These are phyloP conservation scores for Plasmodium cynomolgi DNA, from an alignment of 169 alveolate genomes.

Conservation along the genomic window DNA sequence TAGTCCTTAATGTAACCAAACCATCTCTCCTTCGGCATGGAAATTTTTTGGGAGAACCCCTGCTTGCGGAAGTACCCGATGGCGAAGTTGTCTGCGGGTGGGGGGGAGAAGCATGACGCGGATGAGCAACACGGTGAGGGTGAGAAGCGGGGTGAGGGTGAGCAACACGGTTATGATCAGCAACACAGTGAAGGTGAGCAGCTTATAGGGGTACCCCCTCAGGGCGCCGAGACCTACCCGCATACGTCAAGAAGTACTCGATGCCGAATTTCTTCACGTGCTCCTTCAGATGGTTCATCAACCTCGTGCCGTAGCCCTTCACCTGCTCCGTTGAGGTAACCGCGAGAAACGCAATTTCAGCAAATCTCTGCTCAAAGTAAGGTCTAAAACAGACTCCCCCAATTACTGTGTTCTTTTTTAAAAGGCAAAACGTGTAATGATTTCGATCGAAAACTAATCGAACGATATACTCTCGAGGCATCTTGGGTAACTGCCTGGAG, in stretches of 20 bases:
- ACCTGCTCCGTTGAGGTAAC: constrained; percentile 97
- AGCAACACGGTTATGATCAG: too few species aligned
- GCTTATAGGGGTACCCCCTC: too few species aligned
- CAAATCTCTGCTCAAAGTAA: constrained; percentile 93
- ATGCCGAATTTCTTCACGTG: constrained; percentile 93
- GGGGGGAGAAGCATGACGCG: constrained; percentile 47
- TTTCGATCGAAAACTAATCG: constrained; percentile 96
- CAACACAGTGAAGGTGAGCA: too few species aligned
- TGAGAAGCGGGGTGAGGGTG: background rate
- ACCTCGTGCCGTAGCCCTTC: constrained; percentile 98
- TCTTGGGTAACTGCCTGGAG: constrained; percentile 97
- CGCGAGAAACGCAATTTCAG: constrained; percentile 99
- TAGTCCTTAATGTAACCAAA: constrained; percentile 98
- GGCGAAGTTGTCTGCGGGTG: constrained; percentile 94
- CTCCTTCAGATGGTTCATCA: constrained; percentile 98
- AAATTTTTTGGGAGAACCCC: constrained; percentile 95
- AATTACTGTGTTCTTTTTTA: constrained; percentile 92
- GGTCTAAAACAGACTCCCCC: constrained; percentile 98
- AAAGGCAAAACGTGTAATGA: constrained; percentile 96
- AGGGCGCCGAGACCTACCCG: constrained; percentile 25
- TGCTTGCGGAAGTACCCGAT: constrained; percentile 97
- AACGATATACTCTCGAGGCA: constrained; percentile 99
- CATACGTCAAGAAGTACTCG: constrained; percentile 96
- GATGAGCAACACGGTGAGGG: background rate
- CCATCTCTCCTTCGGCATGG: constrained; percentile 97